Evolutionary conservation across 495 filamentous ascomycete genomes (phyloP), one percentile per base, ranked within the genome.

Genomic region (Durotheca rogersii): DNA sequence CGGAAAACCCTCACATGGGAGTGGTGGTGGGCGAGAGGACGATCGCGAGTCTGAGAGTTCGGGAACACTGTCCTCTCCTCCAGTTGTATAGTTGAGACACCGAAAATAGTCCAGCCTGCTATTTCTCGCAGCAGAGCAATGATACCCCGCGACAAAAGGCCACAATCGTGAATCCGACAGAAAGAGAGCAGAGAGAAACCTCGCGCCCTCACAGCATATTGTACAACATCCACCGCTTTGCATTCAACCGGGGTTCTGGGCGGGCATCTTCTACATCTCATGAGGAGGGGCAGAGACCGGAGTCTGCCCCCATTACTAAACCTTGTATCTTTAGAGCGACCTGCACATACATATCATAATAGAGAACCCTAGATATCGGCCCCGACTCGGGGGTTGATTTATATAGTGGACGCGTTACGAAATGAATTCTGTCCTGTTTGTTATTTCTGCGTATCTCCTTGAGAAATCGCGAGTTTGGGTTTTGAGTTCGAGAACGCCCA

Each of bases 31-130:
- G 27, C 58, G 60, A 36, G 67, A 74, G 10, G 58, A 66, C 17
- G 74, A 76, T n/a, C 56, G 62, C 18, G 72, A 74, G 58, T 75
- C 72, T 9, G 74, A 77, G 54, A 77, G 73, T 16, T 76, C 73
- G 7, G 74, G 71, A 1, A 78, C 73, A 1, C 45, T 79, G 18
- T 79, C 76, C 0, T 77, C 76, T 7, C 74, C 74, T 4, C 75
- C 74, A 9, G 42, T 58, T 27, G 62, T 61, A 56, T 66, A 45
- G 50, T 45, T 27, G 35, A 6, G 43, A n/a, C n/a, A n/a, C n/a
- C n/a, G n/a, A 35, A 17, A 25, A 25, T 36, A 5, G 10, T 33
- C 53, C 40, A 12, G 19, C 15, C n/a, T n/a, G n/a, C n/a, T n/a
- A n/a, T n/a, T n/a, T n/a, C 18, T 20, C 19, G 12, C 47, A 42